These are phyloP conservation scores for Penicillium sp. DNA, from an alignment of 2,329 filamentous ascomycete species.

Conservation along the genomic window DNA sequence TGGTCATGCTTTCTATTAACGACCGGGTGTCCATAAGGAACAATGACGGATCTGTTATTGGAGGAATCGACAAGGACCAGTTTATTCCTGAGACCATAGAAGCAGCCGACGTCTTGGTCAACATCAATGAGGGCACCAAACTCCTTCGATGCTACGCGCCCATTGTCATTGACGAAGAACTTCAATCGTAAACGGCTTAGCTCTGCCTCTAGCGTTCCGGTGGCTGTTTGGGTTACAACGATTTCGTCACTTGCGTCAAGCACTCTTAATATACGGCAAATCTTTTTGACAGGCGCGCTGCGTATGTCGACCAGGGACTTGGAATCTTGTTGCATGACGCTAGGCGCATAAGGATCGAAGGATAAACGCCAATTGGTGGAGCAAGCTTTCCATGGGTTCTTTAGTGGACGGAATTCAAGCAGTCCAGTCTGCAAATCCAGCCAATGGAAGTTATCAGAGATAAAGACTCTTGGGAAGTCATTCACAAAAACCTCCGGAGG, in stretches of 20 bases:
- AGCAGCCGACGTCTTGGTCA: background rate
- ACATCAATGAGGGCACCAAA: background rate
- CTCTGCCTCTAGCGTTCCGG: background rate
- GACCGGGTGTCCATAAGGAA: background rate
- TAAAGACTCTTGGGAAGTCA: background rate
- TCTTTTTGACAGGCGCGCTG: background rate
- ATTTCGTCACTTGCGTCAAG: background rate
- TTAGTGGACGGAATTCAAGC: background rate
- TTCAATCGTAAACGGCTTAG: background rate
- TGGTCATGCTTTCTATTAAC: background rate
- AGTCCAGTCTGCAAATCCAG: background rate
- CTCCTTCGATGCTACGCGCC: background rate
- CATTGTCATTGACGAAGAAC: background rate
- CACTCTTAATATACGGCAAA: background rate
- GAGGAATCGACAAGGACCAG: background rate
- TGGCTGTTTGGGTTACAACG: background rate
- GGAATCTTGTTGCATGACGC: background rate
- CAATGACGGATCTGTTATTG: background rate
- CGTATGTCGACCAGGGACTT: background rate
- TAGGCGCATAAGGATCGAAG: background rate
- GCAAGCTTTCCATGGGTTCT: background rate
- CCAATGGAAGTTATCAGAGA: background rate
- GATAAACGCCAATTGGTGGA: background rate
- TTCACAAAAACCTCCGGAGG: background rate
- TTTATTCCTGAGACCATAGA: background rate